phyloP scores from a whole-genome alignment of 129 eudicot genomes.

The Arctium lappa region DNA sequence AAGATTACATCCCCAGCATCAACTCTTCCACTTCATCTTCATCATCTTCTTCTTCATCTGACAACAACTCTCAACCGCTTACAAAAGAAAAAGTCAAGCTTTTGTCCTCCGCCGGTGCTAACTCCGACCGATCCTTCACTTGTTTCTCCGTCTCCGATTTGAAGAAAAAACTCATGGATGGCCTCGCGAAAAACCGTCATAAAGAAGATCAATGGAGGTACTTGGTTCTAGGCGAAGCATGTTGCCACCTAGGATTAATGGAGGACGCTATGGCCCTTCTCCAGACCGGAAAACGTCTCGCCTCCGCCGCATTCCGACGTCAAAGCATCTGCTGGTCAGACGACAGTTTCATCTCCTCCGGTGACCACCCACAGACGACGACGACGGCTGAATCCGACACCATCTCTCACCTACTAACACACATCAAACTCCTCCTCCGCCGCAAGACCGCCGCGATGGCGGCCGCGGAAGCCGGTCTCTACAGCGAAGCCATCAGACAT shows the following conservation, averaged over 20 bases:
- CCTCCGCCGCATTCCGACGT: constrained; percentile 82
- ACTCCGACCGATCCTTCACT: constrained; percentile 41
- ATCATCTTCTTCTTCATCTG: constrained; percentile 46
- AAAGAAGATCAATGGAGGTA: constrained; percentile 94
- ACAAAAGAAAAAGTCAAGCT: constrained; percentile 63
- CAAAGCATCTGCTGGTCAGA: constrained; percentile 76
- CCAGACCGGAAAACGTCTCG: constrained; percentile 88
- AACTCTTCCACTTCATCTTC: constrained; percentile 23
- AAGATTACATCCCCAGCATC: constrained; percentile 80
- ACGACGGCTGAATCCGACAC: constrained; percentile 47
- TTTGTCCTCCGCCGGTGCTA: constrained; percentile 28
- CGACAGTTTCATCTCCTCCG: constrained; percentile 62
- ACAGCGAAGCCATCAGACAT: constrained; percentile 76
- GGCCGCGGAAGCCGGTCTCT: constrained; percentile 82
- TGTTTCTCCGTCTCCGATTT: constrained; percentile 88
- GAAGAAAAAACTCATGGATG: constrained; percentile 76
- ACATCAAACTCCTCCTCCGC: constrained; percentile 81
- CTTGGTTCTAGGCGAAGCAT: constrained; percentile 82
- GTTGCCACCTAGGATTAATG: constrained; percentile 87
- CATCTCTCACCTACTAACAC: constrained; percentile 57
- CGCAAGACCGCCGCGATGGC: constrained; percentile 86
- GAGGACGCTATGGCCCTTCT: constrained; percentile 89
- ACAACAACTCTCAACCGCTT: constrained; percentile 44
- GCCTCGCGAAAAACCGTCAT: constrained; percentile 51
- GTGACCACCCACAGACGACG: constrained; percentile 26